Evolutionary conservation across 306 rosid genomes (phyloP), one percentile per base, ranked within the genome.

Genomic region (Quercus berberidifolia): DNA sequence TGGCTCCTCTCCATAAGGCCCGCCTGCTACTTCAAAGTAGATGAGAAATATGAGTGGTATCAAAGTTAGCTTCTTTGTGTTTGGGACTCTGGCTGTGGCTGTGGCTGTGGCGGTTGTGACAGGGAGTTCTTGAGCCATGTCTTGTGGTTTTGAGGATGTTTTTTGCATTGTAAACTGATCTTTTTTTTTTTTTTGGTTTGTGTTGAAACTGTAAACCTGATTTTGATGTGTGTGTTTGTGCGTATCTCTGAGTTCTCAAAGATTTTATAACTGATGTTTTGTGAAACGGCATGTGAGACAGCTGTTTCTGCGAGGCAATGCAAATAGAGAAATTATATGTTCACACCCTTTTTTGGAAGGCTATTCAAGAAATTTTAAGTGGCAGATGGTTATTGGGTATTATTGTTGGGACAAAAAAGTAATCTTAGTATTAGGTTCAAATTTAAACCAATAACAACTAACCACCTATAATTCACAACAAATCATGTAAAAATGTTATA

Each of bases 1-100:
- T 6, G 87, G n/a, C 60, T 92, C 97, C 21, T 88, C 89, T 43
- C 93, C 93, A 46, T 90, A 92, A 6, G 97, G 97, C 0, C 95
- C 97, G 2, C 97, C 97, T 3, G 92, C 80, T n/a, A 92, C 95
- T 64, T 92, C 90, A 57, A 87, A 92, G 69, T 90, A 92, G 64
- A 92, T 87, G 38, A 92, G 88, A 60, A 90, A 92, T 1, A 92
- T 75, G 7, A 92, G 46, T 43, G 92, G 95, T 19, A 91, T 79
- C 67, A 88, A 80, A 3, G 90, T 57, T 31, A 91, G 79, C 20
- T 79, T 86, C 68, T 80, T 79, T 31, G 76, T 30, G 26, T 23
- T 77, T 79, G 59, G 56, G 68, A 31, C 8, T 8, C 69, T n/a
- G 6, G 55, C 5, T 17, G 73, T 30, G 18, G 55, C 5, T 17